Conservation (phyloP, 495 filamentous ascomycete genomes). For the Patellaria atrata region DNA sequence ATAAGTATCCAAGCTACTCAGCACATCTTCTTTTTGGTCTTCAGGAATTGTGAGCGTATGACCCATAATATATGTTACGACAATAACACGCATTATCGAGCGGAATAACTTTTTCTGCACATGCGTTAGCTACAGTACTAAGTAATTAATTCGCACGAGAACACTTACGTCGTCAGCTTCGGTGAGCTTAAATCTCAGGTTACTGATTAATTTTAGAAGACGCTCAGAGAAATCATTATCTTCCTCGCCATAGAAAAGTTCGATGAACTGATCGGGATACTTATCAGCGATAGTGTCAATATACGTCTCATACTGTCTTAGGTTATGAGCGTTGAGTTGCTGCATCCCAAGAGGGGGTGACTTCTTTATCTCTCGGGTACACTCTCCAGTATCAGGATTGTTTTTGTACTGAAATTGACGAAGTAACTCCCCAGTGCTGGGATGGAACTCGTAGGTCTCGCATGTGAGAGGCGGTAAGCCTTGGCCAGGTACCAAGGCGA, state of each 20-base stretch:
- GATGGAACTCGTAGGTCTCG: constrained; percentile 26
- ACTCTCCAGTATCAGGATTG: constrained; percentile 11
- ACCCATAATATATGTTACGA: constrained; percentile 28
- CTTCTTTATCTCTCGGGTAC: constrained; percentile 8
- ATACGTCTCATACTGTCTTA: constrained; percentile 23
- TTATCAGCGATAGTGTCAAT: constrained; percentile 23
- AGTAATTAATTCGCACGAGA: neutral
- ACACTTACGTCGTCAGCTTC: constrained; percentile 20
- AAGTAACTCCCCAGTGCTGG: constrained; percentile 18
- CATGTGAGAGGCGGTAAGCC: constrained; percentile 15
- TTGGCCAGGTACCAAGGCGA: constrained; percentile 14
- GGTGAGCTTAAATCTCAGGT: constrained; percentile 15
- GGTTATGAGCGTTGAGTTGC: constrained; percentile 23
- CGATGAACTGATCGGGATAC: constrained; percentile 22
- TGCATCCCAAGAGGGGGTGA: constrained; percentile 27
- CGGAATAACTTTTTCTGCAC: constrained; percentile 19
- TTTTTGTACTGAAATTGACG: constrained; percentile 23
- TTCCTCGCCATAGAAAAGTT: constrained; percentile 22
- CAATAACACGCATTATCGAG: constrained; percentile 24
- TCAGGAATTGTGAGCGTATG: constrained; percentile 25
- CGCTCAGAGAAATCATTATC: constrained; percentile 22
- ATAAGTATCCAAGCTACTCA: constrained; percentile 16
- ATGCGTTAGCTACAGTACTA: neutral
- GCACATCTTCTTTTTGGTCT: constrained; percentile 12
- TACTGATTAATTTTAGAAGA: constrained; percentile 24